Evolutionary conservation across 2,329 filamentous ascomycete species (phyloP), one percentile per base, ranked within the genome.

Genomic region (Aphanoascus verrucosus): DNA sequence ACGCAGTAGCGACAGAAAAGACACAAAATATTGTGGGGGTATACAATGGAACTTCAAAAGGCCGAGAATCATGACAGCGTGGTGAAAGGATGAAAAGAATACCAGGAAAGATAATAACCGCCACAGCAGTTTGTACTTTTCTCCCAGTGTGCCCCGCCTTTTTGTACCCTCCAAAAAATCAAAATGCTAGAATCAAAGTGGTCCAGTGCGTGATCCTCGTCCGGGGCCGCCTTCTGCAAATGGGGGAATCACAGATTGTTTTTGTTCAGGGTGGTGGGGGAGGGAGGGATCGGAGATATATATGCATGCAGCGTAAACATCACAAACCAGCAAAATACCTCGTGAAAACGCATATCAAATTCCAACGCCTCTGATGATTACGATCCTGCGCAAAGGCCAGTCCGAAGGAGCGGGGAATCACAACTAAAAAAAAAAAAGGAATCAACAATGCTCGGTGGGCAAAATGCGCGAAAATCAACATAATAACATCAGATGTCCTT

Each of bases 101-200:
- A 28, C 23, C 23, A 28, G 12, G 28, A 34, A 32, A 17, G 14
- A 52, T 45, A n/a, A 45, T 38, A 44, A 52, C 49, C 49, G 31
- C 41, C 49, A 40, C 49, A 31, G 31, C 32, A 20, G 19, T 35
- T 31, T 40, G 19, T 23, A 15, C 32, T 49, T 38, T 35, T 31
- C 31, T 23, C 38, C 14, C 17, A 44, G 40, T 45, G 28, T 45
- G 15, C 38, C 49, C 23, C 40, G 38, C 49, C 23, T 35, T 41
- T 38, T 43, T 50, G 28, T 43, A 43, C 35, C 12, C 38, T n/a
- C 12, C 32, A 28, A 40, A 44, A 15, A 52, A 17, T 38, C 15
- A 37, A 51, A 51, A 52, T 52, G 32, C 40, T 45, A 45, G 32
- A 52, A 52, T 52, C 40, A 41, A 45, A 23, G 45, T 28, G 40